A percentile compares a stretch with the other conserved stretches of the same genome.
Evolutionary conservation across 2,329 filamentous ascomycete species (phyloP).

Genomic region (Epichloe festucae): DNA sequence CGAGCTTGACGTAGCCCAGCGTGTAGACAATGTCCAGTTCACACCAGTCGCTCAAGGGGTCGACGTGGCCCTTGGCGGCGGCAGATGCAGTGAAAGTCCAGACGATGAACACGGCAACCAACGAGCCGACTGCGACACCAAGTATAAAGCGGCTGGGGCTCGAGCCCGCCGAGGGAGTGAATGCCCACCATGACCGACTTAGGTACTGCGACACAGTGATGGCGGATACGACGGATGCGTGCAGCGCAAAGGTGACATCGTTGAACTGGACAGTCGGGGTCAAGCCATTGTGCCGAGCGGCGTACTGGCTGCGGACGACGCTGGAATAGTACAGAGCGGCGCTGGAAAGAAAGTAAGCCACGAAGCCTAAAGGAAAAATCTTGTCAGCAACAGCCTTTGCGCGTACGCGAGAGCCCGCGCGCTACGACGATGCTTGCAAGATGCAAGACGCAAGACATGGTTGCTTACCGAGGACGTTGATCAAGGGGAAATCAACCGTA

Average conservation of each 20-base stretch:
- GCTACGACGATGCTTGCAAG: too few species aligned
- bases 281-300: slow-evolving; percentile 59
- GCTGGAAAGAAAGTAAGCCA: slow-evolving; percentile 65
- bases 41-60: slow-evolving; percentile 39
- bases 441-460: background rate
- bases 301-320: slow-evolving; percentile 69
- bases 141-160: slow-evolving; percentile 48
- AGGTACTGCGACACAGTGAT: slow-evolving; percentile 71
- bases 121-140: slow-evolving; percentile 56
- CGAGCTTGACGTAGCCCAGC: slow-evolving; percentile 76
- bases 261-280: slow-evolving; percentile 80
- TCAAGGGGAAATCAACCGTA: slow-evolving; percentile 78
- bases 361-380: slow-evolving; percentile 41
- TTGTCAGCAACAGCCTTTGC: background rate
- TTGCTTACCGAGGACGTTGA: slow-evolving; percentile 47
- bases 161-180: slow-evolving; percentile 45
- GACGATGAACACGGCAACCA: slow-evolving; percentile 43
- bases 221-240: slow-evolving; percentile 60
- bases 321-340: slow-evolving; percentile 66
- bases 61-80: slow-evolving; percentile 16
- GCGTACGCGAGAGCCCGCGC: too few species aligned
- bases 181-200: slow-evolving; percentile 64
- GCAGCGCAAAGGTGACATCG: slow-evolving; percentile 76
- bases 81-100: slow-evolving; percentile 31
- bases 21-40: slow-evolving; percentile 53